These are phyloP conservation scores for Boletus edulis DNA, from an alignment of 768 basidiomycete species.

Conservation along the genomic window DNA sequence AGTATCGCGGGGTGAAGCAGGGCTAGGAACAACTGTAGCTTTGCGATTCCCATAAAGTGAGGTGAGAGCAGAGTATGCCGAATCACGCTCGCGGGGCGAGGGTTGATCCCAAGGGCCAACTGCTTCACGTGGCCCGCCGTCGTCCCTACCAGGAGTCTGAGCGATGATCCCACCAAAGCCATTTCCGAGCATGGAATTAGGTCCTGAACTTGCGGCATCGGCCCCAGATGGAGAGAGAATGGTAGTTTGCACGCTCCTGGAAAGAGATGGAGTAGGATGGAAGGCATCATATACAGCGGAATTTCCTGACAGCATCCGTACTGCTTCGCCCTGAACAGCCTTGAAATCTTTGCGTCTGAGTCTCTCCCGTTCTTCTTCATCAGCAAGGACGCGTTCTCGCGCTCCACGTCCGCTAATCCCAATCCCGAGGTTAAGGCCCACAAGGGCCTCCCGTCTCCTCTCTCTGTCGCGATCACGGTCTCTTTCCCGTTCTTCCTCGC, in stretches of 20 bases:
- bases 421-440: conserved; percentile 37
- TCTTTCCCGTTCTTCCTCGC: conserved; percentile 40
- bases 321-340: conserved; percentile 35
- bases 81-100: conserved; percentile 32
- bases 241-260: conserved; percentile 26
- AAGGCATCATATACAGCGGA: conserved; percentile 73
- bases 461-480: conserved; percentile 48
- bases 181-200: conserved; percentile 23
- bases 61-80: conserved; percentile 20
- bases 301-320: conserved; percentile 38
- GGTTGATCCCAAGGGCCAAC: conserved; percentile 35
- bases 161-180: conserved; percentile 26
- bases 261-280: conserved; percentile 50
- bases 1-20: conserved; percentile 25
- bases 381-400: conserved; percentile 63
- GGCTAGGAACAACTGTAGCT: conserved; percentile 18
- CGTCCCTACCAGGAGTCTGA: conserved; percentile 27
- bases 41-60: conserved; percentile 30
- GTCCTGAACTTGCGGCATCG: conserved; percentile 14
- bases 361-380: conserved; percentile 51
- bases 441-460: conserved; percentile 40
- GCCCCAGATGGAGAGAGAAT: conserved; percentile 21
- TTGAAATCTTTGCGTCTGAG: conserved; percentile 54
- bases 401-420: conserved; percentile 43
- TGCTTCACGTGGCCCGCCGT: conserved; percentile 19